Conservation (phyloP, 1,139 yeast genomes). For the Scheffersomyces titani region DNA sequence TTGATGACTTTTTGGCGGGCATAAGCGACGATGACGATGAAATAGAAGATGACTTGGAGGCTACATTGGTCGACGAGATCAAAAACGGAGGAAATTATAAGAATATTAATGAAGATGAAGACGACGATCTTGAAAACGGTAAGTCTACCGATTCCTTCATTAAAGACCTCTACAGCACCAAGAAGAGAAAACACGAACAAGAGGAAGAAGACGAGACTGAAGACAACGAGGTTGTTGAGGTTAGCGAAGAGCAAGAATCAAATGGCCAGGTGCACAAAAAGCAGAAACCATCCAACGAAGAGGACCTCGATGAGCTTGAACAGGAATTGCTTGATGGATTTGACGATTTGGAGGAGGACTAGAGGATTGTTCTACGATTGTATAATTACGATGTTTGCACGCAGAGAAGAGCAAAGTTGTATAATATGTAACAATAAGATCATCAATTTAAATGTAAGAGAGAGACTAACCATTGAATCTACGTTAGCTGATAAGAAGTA, state of each 20-base stretch:
- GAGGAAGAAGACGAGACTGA: constrained; percentile 16
- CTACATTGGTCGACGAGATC: constrained; percentile 11
- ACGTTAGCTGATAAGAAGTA: too few species aligned
- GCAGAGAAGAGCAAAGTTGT: neutral
- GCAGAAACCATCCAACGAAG: constrained; percentile 7
- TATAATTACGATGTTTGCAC: neutral
- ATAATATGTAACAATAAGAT: constrained; percentile 1
- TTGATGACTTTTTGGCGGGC: constrained; percentile 60
- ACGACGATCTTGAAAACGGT: constrained; percentile 4
- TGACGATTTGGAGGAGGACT: constrained; percentile 39
- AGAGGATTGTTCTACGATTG: neutral
- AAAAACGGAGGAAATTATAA: constrained; percentile 8
- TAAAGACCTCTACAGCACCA: constrained; percentile 26
- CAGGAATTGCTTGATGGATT: constrained; percentile 49
- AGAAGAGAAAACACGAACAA: constrained; percentile 23
- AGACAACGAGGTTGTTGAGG: constrained; percentile 12
- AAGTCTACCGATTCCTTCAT: constrained; percentile 29
- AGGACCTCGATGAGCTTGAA: constrained; percentile 45
- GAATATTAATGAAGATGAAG: constrained; percentile 9
- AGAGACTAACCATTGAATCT: neutral
- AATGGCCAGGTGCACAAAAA: constrained; percentile 1
- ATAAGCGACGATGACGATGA: constrained; percentile 52
- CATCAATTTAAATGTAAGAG: neutral
- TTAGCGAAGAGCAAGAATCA: constrained; percentile 1
- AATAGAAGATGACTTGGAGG: constrained; percentile 33